Evolutionary conservation across 1,139 yeast genomes (phyloP).

Genomic region (Spathaspora sp.): DNA sequence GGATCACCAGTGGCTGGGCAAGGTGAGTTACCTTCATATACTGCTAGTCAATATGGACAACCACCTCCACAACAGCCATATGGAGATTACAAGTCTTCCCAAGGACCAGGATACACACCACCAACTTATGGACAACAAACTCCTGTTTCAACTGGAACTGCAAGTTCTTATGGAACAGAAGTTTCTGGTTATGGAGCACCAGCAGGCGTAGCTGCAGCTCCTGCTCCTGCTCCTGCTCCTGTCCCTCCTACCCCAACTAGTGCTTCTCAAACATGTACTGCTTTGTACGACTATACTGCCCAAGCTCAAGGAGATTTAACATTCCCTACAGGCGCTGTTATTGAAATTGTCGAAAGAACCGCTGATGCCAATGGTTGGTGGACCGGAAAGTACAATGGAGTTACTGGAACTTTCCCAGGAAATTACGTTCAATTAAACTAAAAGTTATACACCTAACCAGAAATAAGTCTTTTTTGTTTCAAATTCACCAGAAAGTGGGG

Average conservation of each 20-base stretch:
- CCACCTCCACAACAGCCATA: conserved; percentile 13
- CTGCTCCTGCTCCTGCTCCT: no score
- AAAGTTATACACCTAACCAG: conserved; percentile 21
- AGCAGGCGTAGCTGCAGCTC: no score
- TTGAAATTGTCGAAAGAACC: conserved; percentile 79
- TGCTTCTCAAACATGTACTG: conserved; percentile 61
- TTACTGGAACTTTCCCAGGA: conserved; percentile 91
- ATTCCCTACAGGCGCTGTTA: conserved; percentile 84
- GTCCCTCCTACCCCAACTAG: conserved; percentile 33
- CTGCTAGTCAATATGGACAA: conserved; percentile 22
- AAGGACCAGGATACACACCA: conserved; percentile 12
- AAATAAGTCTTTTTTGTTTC: conserved; percentile 22
- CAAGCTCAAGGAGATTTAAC: conserved; percentile 89
- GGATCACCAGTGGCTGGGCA: conserved; percentile 25
- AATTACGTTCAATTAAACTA: conserved; percentile 73
- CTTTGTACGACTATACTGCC: conserved; percentile 74
- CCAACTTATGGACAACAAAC: conserved; percentile 19
- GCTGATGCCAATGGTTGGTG: conserved; percentile 94
- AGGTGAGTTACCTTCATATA: conserved; percentile 30
- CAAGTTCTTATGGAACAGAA: conserved; percentile 18
- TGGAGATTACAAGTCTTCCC: conserved; percentile 24
- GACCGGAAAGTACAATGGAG: conserved; percentile 90
- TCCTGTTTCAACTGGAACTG: conserved; percentile 13
- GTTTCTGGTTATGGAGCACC: conserved; percentile 38
- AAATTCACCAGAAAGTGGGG: conserved; percentile 31